Base-by-base conservation (phyloP, 2,329 filamentous ascomycete species). In the Rosellinia necatrix region DNA sequence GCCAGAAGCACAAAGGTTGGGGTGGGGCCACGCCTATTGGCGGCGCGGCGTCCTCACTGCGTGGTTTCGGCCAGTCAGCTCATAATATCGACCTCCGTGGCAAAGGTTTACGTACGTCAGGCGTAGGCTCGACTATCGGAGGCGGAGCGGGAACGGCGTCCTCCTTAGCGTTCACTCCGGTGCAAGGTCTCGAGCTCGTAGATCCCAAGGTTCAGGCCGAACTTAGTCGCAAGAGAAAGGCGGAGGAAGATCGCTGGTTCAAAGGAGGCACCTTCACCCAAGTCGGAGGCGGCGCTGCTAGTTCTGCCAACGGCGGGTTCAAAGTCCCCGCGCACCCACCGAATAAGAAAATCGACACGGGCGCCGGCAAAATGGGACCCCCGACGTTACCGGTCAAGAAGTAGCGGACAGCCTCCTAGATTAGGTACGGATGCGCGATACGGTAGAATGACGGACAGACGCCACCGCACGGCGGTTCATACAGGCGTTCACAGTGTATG, bases 191-290 rank as follows among this genome's bases (percentile, higher is more conserved):
- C 34, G 93, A 99, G 76, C 82, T 99, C 10, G 92, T 97, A 6
- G 93, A 97, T 71, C 94, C 94, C 19, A 96, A 94, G 78, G 85
- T 90, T 54, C 87, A 92, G 65, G 90, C 91, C 6, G 92, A 97
- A 76, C 82, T 96, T 71, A 92, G 83, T 70, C 83, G 91, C 66
- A 97, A 97, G 78, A 81, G 92, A 61, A 96, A 96, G 72, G 92
- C 91, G 0, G 94, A 97, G 62, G 91, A 96, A 71, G 93, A 97
- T 70, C 81, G 91, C 32, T 99, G 92, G 88, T 99, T 99, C 79
- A 96, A 94, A 74, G 90, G 91, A 42, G 94, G 94, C n/a, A 92
- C 91, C 0, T 99, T 99, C 70, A 97, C 94, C 7, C 92, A 97
- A 72, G 83, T 96, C 53, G 86, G 55, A 9, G 69, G 69, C 12